Evolutionary conservation across 208 protist genomes (phyloP).

Genomic region (Wallacemonas rigidus): DNA sequence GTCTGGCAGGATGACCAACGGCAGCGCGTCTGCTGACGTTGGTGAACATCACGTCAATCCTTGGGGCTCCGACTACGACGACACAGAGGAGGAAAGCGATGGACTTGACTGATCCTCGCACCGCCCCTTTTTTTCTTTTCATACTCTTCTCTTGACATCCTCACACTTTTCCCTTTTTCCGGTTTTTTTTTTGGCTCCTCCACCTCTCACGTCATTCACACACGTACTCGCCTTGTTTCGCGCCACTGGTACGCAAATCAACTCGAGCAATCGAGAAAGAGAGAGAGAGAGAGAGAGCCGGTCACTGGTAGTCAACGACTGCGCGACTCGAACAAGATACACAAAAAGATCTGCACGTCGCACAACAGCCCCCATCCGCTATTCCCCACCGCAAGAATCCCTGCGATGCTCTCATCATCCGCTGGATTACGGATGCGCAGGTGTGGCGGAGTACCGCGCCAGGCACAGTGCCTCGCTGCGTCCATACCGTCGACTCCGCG

Average conservation of each 20-base stretch:
- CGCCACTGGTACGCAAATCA: too few species aligned
- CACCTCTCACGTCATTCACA: neutral
- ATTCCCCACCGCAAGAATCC: too few species aligned
- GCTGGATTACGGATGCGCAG: neutral
- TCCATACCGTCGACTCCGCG: neutral
- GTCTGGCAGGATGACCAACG: neutral
- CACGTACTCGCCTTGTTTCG: too few species aligned
- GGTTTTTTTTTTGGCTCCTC: neutral
- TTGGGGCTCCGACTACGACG: too few species aligned
- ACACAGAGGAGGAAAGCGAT: slow-evolving; percentile 16
- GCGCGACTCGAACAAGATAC: neutral
- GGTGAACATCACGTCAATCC: neutral
- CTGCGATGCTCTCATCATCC: neutral
- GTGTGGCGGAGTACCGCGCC: neutral
- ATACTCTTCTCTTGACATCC: slow-evolving; percentile 33
- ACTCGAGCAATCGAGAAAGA: too few species aligned
- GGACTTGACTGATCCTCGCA: slow-evolving; percentile 30
- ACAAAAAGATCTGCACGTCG: too few species aligned
- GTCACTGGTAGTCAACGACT: too few species aligned
- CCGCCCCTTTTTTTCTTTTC: slow-evolving; percentile 47
- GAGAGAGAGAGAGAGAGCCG: too few species aligned
- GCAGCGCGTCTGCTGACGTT: neutral
- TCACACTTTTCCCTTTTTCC: neutral
- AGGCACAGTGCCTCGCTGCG: neutral
- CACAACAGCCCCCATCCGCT: too few species aligned